These are phyloP conservation scores for Trichothecium roseum DNA, from an alignment of 2,329 filamentous ascomycete species.

Conservation along the genomic window DNA sequence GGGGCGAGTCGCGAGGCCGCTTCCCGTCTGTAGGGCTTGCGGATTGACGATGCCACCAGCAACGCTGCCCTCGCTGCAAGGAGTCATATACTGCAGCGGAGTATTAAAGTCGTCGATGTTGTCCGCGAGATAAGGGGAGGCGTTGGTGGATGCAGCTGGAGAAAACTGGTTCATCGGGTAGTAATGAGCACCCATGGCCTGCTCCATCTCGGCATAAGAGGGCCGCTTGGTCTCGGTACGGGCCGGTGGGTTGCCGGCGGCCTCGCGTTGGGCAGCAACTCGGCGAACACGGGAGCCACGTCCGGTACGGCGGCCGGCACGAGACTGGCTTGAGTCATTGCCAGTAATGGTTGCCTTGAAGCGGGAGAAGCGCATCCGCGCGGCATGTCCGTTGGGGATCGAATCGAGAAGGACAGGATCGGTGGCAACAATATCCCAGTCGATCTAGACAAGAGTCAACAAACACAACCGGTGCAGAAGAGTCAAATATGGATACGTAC, in stretches of 20 bases:
- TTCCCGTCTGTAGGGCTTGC: background rate
- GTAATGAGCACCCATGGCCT: constrained; percentile 9
- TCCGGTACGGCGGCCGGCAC: constrained; percentile 19
- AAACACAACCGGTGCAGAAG: constrained; percentile 11
- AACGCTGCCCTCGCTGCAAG: constrained; percentile 41
- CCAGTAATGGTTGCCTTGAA: constrained; percentile 37
- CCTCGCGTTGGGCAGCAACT: background rate
- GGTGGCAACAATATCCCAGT: constrained; percentile 47
- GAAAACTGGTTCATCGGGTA: constrained; percentile 22
- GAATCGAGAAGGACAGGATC: constrained; percentile 42
- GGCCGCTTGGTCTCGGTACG: background rate
- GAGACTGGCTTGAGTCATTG: constrained; percentile 16
- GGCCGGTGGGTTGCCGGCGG: background rate
- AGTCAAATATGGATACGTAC: constrained; percentile 25
- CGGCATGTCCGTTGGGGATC: constrained; percentile 50
- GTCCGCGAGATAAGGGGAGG: constrained; percentile 24
- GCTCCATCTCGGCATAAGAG: too few species aligned
- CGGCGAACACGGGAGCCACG: too few species aligned
- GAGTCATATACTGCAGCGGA: constrained; percentile 34
- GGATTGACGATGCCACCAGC: background rate
- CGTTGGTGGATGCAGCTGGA: constrained; percentile 17
- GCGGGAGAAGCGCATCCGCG: constrained; percentile 48
- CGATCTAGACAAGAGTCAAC: constrained; percentile 31
- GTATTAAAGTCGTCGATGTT: constrained; percentile 23
- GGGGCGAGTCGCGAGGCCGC: background rate